Evolutionary conservation across 345 rosid species (phyloP), one percentile per base, ranked within the genome.

Genomic region (Acer campestre): DNA sequence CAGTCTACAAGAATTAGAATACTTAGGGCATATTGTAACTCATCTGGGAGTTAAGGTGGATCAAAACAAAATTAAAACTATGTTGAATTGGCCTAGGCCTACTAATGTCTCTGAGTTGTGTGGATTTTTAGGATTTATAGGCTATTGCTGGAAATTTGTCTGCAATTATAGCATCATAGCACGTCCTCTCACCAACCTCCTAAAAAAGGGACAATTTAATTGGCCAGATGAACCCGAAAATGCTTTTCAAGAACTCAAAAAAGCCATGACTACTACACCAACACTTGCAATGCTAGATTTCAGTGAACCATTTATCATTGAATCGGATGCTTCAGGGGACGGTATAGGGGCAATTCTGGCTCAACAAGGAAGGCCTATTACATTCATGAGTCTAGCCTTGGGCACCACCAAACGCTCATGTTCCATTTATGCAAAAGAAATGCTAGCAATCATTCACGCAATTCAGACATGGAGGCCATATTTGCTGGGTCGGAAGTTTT

Each of bases 61-160:
- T 42, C 10, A 42, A 42, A 9, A 9, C 0, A 42, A 42, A 7
- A 17, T 67, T 3, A 1, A 31, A 4, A 16, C 48, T 2, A 27
- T 46, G 23, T 8, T 27, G 2, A 18, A 8, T 1, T 76, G 79
- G 73, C 73, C 44, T 12, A 0, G 16, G 3, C 46, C 11, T 9
- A 6, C 72, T 12, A 67, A 53, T 51, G 20, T 67, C 11, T 31
- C 17, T 6, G 40, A 75, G 13, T 20, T 53, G 8, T 22, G 10
- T 31, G 55, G 72, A 0, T 75, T 75, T 27, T 38, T 75, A 35
- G 25, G 78, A 27, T 14, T 53, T 18, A 53, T 72, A 31, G 27
- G 72, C 10, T 76, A 68, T 5, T 68, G 56, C 1, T 10, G 49
- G 0, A 75, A 64, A 42, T 75, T 75, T 51, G 40, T 75, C 2